These are phyloP conservation scores for Gaeumannomyces sp. DNA, from an alignment of 2,329 filamentous ascomycete species.

Conservation along the genomic window DNA sequence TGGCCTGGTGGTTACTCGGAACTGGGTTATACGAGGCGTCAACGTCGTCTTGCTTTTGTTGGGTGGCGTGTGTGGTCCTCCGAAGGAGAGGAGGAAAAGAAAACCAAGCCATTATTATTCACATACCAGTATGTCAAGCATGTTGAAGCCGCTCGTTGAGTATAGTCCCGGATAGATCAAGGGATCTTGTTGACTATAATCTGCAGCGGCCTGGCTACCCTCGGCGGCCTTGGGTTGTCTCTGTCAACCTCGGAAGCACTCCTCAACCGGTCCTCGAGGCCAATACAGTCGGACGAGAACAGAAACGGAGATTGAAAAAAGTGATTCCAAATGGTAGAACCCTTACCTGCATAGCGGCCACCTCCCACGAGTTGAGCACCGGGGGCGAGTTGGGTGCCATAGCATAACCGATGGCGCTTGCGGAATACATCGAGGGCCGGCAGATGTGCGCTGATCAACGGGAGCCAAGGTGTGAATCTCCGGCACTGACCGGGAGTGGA, in stretches of 20 bases:
- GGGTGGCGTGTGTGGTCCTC: not conserved
- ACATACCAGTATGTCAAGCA: conserved; percentile 49
- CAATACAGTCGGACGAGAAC: not conserved
- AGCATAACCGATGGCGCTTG: not conserved
- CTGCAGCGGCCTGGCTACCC: not conserved
- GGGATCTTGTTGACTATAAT: conserved; percentile 27
- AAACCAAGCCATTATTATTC: not conserved
- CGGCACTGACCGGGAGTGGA: not conserved
- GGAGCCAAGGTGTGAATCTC: not conserved
- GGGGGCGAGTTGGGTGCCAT: not conserved
- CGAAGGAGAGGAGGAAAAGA: no score
- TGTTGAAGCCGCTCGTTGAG: conserved; percentile 46
- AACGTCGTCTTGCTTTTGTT: not conserved
- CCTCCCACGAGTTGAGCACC: conserved; percentile 27
- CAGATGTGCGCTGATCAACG: not conserved
- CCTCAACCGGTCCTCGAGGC: not conserved
- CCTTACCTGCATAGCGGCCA: conserved; percentile 19
- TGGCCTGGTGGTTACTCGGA: conserved; percentile 1
- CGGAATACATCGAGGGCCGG: not conserved
- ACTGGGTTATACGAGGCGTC: not conserved
- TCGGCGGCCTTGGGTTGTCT: not conserved
- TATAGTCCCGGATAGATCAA: conserved; percentile 53
- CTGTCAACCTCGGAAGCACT: not conserved
- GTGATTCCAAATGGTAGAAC: not conserved
- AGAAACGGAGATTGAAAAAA: not conserved